Percentiles rank a stretch among this genome's conserved stretches.
Conservation (phyloP, 1,284 basidiomycete genomes). For the Caloboletus firmus region DNA sequence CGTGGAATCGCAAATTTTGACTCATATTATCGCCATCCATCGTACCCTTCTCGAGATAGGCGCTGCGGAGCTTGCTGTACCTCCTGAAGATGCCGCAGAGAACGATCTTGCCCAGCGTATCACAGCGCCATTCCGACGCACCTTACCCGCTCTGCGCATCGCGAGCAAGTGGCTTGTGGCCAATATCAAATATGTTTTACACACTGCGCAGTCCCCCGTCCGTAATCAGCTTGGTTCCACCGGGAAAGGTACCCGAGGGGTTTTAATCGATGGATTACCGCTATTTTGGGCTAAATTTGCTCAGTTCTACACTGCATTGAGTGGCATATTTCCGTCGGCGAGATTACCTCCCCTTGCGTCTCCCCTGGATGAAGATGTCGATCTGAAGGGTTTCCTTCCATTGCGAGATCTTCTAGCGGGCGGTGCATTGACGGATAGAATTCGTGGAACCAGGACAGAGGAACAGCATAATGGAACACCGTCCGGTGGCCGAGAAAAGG, state of each 20-base stretch:
- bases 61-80: conserved; percentile 51
- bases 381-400: conserved; percentile 87
- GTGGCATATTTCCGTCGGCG: conserved; percentile 67
- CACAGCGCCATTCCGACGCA: conserved; percentile 82
- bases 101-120: conserved; percentile 77
- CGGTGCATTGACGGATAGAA: neutral
- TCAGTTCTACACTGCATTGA: conserved; percentile 65
- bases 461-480: conserved; percentile 17
- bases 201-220: conserved; percentile 32
- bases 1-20: conserved; percentile 70
- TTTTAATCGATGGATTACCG: conserved; percentile 33
- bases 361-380: conserved; percentile 89
- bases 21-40: conserved; percentile 74
- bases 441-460: conserved; percentile 19
- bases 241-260: conserved; percentile 21
- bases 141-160: conserved; percentile 84
- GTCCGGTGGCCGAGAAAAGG: conserved; percentile 45
- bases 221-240: conserved; percentile 11
- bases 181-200: conserved; percentile 72
- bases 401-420: conserved; percentile 56
- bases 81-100: conserved; percentile 51
- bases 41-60: conserved; percentile 70
- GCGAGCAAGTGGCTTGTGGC: conserved; percentile 86
- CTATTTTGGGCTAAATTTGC: conserved; percentile 78
- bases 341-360: conserved; percentile 62